phyloP scores from a whole-genome alignment of 75 land plant genomes.

The Cunninghamia lanceolata region DNA sequence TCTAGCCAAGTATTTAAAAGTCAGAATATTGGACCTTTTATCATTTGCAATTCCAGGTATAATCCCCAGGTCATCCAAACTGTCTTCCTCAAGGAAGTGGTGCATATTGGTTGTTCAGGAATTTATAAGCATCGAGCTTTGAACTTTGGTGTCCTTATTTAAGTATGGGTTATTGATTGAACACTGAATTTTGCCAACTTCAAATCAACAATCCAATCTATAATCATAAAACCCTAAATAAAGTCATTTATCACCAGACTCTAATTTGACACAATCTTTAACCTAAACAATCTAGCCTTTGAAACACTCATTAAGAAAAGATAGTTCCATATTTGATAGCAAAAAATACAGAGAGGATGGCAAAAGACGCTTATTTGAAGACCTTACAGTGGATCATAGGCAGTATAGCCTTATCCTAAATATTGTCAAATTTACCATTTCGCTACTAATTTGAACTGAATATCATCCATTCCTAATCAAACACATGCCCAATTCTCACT shows the following conservation, averaged over 20 bases:
- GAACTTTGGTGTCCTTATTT: neutral
- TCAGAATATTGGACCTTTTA: too few species aligned
- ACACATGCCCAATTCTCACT: neutral
- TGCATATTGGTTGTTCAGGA: too few species aligned
- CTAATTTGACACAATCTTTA: neutral
- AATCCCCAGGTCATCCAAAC: too few species aligned
- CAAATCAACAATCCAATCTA: neutral
- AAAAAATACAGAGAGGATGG: neutral
- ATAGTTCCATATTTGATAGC: neutral
- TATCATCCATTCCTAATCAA: neutral
- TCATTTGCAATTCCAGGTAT: too few species aligned
- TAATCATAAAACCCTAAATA: neutral
- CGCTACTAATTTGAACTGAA: neutral
- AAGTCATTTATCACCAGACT: neutral
- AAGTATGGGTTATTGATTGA: neutral
- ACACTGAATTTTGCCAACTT: neutral
- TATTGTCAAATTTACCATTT: neutral
- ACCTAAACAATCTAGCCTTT: neutral
- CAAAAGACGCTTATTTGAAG: neutral
- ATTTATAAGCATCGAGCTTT: neutral
- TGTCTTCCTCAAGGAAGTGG: too few species aligned
- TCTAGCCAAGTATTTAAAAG: too few species aligned
- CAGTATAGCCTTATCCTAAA: neutral
- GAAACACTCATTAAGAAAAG: neutral
- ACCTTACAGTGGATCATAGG: neutral